Percentiles rank a stretch among this genome's conserved stretches.
Evolutionary conservation across 352 stramenopile species (phyloP).

Genomic region (Aphanomyces invadans): DNA sequence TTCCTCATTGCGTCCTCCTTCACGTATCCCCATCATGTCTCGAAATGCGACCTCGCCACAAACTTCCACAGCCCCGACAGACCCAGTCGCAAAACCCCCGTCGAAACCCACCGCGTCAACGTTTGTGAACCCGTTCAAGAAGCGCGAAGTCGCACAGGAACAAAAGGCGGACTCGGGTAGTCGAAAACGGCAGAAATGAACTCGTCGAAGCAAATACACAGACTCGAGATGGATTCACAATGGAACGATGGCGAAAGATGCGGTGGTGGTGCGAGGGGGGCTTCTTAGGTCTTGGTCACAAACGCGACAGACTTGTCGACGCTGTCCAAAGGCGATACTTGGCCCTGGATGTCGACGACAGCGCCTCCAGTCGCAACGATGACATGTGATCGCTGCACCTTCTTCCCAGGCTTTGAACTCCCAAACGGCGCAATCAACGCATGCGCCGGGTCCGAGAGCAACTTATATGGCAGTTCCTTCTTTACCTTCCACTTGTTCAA

Average conservation of each 20-base stretch:
- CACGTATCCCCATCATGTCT: neutral
- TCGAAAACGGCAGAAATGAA: slow-evolving; percentile 8
- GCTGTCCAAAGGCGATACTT: slow-evolving; percentile 72
- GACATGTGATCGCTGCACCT: slow-evolving; percentile 75
- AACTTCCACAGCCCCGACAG: too few relatives aligned
- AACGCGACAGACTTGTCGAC: slow-evolving; percentile 72
- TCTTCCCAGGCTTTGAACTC: slow-evolving; percentile 53
- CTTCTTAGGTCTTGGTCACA: slow-evolving; percentile 31
- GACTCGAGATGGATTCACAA: neutral
- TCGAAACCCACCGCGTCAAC: neutral
- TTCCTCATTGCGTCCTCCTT: neutral
- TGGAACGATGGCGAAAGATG: neutral
- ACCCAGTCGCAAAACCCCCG: too few relatives aligned
- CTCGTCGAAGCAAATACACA: too few relatives aligned
- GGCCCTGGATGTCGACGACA: slow-evolving; percentile 59
- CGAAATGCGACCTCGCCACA: too few relatives aligned
- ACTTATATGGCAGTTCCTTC: slow-evolving; percentile 70
- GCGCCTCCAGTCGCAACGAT: slow-evolving; percentile 70
- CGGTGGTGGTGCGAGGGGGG: neutral
- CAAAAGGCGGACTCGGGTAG: neutral
- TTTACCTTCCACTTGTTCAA: slow-evolving; percentile 70
- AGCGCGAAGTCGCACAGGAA: neutral
- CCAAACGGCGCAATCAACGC: slow-evolving; percentile 71
- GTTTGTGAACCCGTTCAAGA: slow-evolving; percentile 15
- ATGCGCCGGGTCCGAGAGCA: slow-evolving; percentile 76